Conservation (phyloP, 805 yeast species). For the Metschnikowia dekortorum region DNA sequence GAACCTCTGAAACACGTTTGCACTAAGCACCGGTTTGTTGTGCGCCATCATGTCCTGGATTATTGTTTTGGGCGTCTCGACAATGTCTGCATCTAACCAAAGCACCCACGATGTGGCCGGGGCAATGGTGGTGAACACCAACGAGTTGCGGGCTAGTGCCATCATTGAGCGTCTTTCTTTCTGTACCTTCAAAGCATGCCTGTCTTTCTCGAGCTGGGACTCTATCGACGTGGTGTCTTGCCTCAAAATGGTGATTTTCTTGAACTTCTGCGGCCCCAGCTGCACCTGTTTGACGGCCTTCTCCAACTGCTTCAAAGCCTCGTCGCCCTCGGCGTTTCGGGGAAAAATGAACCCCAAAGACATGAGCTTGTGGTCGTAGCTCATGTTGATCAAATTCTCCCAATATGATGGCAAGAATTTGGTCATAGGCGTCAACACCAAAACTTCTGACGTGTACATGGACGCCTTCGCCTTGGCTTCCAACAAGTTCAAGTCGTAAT, state of each 20-base stretch:
- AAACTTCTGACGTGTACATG: constrained; percentile 72
- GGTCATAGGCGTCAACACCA: constrained; percentile 88
- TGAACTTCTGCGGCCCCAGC: constrained; percentile 61
- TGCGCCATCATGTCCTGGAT: constrained; percentile 85
- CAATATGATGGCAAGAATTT: constrained; percentile 82
- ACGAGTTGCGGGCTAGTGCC: constrained; percentile 93
- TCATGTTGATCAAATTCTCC: constrained; percentile 69
- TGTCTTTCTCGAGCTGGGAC: constrained; percentile 75
- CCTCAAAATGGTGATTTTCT: constrained; percentile 81
- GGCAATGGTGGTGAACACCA: constrained; percentile 81
- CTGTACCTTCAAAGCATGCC: constrained; percentile 85
- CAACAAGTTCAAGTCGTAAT: constrained; percentile 77
- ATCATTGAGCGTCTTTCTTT: constrained; percentile 83
- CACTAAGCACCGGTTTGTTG: constrained; percentile 82
- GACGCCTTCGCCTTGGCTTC: constrained; percentile 69
- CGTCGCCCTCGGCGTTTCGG: constrained; percentile 74
- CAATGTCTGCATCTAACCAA: constrained; percentile 94
- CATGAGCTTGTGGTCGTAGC: constrained; percentile 79
- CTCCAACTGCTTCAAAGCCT: constrained; percentile 68
- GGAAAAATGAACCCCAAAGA: constrained; percentile 93
- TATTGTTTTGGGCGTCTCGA: constrained; percentile 79
- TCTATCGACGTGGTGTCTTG: constrained; percentile 81
- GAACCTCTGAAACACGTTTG: constrained; percentile 89
- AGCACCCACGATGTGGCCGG: constrained; percentile 92
- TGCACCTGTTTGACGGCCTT: constrained; percentile 70